Conservation (phyloP, 164 flowering plant genomes). For the Echeveria elegans region DNA sequence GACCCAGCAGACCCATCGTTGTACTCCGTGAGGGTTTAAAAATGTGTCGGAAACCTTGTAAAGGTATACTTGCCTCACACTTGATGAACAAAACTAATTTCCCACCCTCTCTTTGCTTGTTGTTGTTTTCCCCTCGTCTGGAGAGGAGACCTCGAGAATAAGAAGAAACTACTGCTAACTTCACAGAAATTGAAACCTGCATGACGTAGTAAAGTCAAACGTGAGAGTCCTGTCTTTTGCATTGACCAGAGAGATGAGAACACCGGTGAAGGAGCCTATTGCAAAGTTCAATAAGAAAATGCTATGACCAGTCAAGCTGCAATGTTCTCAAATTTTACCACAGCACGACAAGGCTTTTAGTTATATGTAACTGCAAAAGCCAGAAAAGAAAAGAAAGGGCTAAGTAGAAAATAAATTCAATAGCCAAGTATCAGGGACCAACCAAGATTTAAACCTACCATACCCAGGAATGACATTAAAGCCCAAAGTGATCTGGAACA, state of each 20-base stretch:
- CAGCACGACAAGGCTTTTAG: constrained; percentile 57
- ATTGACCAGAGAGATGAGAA: neutral
- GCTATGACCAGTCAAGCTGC: constrained; percentile 65
- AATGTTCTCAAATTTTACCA: constrained; percentile 26
- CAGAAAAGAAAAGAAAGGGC: neutral
- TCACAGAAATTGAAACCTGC: constrained; percentile 2
- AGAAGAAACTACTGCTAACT: neutral
- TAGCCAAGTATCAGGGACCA: neutral
- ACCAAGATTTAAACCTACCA: constrained; percentile 37
- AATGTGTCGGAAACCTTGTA: too few relatives aligned
- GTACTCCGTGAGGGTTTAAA: too few relatives aligned
- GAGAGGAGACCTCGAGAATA: neutral
- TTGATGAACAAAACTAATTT: neutral
- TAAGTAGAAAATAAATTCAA: neutral
- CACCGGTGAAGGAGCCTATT: constrained; percentile 26
- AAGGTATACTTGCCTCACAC: neutral
- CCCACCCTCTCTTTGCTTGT: neutral
- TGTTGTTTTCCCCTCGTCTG: neutral
- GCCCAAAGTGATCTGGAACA: constrained; percentile 75
- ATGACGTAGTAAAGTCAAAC: neutral
- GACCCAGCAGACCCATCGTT: too few relatives aligned
- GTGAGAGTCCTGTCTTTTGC: neutral
- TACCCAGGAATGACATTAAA: constrained; percentile 26
- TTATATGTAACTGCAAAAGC: constrained; percentile 35
- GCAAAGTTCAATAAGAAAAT: constrained; percentile 30